Evolutionary conservation across 768 basidiomycete genomes (phyloP).

Genomic region (Amanita rubescens): DNA sequence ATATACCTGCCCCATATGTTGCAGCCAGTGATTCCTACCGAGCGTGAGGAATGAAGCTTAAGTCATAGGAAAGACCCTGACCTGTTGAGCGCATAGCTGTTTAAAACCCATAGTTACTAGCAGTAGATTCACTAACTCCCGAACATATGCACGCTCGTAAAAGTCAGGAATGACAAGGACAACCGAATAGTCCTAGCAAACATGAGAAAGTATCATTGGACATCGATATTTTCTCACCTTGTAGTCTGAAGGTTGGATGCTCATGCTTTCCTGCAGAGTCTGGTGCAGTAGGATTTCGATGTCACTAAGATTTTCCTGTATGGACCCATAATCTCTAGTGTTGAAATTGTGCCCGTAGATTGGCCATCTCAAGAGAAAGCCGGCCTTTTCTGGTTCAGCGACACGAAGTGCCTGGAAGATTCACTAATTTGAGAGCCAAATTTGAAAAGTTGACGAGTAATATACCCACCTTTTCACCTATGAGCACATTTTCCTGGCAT

Average conservation of each 20-base stretch:
- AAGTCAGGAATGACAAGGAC: constrained; percentile 90
- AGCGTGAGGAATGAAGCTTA: neutral
- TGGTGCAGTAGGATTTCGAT: constrained; percentile 60
- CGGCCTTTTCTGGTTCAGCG: constrained; percentile 57
- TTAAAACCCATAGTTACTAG: constrained; percentile 83
- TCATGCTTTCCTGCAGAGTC: constrained; percentile 54
- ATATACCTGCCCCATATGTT: constrained; percentile 92
- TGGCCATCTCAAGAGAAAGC: constrained; percentile 77
- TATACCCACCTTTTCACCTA: constrained; percentile 60
- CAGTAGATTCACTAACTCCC: constrained; percentile 67
- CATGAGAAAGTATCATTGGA: neutral
- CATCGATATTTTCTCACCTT: constrained; percentile 38
- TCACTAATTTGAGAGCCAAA: neutral
- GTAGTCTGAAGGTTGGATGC: constrained; percentile 44
- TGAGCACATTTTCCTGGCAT: constrained; percentile 42
- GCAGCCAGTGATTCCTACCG: constrained; percentile 84
- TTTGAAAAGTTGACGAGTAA: neutral
- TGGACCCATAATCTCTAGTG: constrained; percentile 64
- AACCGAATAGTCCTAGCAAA: constrained; percentile 70
- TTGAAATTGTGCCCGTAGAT: constrained; percentile 81
- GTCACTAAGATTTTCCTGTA: constrained; percentile 69
- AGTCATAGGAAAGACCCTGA: constrained; percentile 17
- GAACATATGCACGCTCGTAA: constrained; percentile 79
- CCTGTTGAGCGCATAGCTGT: constrained; percentile 89
- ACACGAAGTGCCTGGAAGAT: constrained; percentile 55